Conservation (phyloP, 495 filamentous ascomycete species). For the Opeltia flavorubescens region DNA sequence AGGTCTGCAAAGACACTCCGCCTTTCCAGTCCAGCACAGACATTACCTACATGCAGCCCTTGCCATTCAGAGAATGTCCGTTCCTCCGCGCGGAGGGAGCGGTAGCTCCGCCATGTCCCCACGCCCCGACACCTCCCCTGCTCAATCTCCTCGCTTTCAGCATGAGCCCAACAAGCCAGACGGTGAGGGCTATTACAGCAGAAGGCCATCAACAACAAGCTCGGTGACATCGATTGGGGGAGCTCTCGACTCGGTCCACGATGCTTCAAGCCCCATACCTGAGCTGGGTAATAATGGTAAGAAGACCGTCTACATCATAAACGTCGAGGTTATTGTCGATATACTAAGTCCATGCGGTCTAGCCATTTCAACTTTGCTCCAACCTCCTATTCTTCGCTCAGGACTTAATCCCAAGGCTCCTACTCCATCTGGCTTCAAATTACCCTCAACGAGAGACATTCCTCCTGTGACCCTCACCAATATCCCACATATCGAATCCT, state of each 20-base stretch:
- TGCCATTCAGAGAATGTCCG: not conserved
- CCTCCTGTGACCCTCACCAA: conserved; percentile 88
- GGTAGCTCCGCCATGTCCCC: conserved; percentile 20
- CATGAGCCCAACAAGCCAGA: conserved; percentile 29
- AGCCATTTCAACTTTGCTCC: conserved; percentile 89
- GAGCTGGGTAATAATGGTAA: conserved; percentile 73
- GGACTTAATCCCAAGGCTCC: conserved; percentile 65
- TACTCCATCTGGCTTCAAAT: conserved; percentile 54
- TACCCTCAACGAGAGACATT: conserved; percentile 84
- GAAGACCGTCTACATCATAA: conserved; percentile 6
- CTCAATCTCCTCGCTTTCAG: conserved; percentile 44
- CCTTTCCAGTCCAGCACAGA: too few species aligned
- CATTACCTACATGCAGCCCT: conserved; percentile 22
- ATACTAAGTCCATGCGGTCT: not conserved
- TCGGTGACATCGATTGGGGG: conserved; percentile 71
- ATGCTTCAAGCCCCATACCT: conserved; percentile 44
- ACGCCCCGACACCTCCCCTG: conserved; percentile 36
- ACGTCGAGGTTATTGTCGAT: not conserved
- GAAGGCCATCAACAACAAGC: conserved; percentile 68
- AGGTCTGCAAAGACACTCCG: too few species aligned
- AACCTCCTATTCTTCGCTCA: conserved; percentile 79
- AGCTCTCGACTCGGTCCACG: conserved; percentile 48
- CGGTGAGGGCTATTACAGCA: conserved; percentile 26
- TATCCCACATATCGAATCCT: conserved; percentile 65
- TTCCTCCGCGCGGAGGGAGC: not conserved